Base-by-base conservation (phyloP, 345 rosid genomes). In the Laguncularia racemosa region DNA sequence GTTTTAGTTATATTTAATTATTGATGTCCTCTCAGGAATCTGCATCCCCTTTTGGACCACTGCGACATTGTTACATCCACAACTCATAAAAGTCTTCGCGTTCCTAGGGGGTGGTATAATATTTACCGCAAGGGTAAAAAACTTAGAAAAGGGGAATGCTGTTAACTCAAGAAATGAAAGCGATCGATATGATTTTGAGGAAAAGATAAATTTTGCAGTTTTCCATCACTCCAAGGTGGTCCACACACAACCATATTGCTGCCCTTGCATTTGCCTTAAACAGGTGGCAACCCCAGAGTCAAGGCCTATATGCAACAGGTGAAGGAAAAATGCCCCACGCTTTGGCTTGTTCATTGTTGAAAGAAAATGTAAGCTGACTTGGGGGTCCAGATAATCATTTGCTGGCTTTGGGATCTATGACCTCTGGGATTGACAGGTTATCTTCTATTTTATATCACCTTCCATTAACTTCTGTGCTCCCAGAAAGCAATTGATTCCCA, bases 41-140 rank as follows among this genome's bases (percentile, higher is more conserved):
- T 73, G 77, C 73, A 23, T 81, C 77, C 60, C 95, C 98, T 16
- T 92, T 86, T 58, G n/a, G 87, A 83, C 49, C 81, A 80, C 71
- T 92, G 98, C 49, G 98, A 89, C 71, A 72, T 89, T 59, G 95
- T 92, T 62, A 84, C 98, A 62, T 92, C 98, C 46, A 92, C 96
- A 23, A 89, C 95, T 28, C 95, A 89, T 69, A 92, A 92, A 78
- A 84, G 86, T 73, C 91, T 92, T 60, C 81, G 88, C 57, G 98
- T 91, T 59, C 98, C 96, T 52, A 78, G 98, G n/a, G 70, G 98
- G 96, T 3, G 96, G 98, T 48, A 88, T 88, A 53, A 78, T 92
- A 57, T 92, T 86, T 86, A 73, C 68, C 73, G 95, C 66, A 88
- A 78, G 64, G 98, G 98, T 55, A 55, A 71, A 67, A 88, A 84